phyloP scores from a whole-genome alignment of 768 basidiomycete species.

The Mycena belliarum region DNA sequence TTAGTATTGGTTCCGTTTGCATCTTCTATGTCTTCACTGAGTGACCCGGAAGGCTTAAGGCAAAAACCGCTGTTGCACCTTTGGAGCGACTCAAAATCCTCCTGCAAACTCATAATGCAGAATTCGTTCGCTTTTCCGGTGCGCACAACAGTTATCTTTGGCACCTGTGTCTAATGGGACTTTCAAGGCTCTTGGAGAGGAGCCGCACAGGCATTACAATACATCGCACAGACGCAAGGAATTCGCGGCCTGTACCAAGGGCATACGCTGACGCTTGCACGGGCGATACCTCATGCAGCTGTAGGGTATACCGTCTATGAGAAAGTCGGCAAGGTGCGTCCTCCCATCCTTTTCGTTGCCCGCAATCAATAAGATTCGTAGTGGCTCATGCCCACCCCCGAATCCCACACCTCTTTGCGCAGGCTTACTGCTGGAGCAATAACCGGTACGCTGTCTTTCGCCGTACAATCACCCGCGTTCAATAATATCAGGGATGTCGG shows the following conservation, averaged over 20 bases:
- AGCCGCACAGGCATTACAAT: slow-evolving; percentile 70
- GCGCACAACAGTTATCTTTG: slow-evolving; percentile 30
- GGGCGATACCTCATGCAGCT: slow-evolving; percentile 95
- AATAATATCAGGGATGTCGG: slow-evolving; percentile 63
- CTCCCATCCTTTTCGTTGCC: not conserved
- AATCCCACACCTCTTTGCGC: slow-evolving; percentile 72
- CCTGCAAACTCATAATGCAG: slow-evolving; percentile 95
- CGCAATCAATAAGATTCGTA: slow-evolving; percentile 4
- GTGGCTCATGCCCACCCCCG: slow-evolving; percentile 84
- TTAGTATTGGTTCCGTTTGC: slow-evolving; percentile 43
- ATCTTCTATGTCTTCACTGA: slow-evolving; percentile 12
- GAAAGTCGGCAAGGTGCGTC: slow-evolving; percentile 71
- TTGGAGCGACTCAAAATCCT: slow-evolving; percentile 98
- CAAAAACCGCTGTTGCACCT: slow-evolving; percentile 93
- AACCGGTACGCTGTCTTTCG: slow-evolving; percentile 59
- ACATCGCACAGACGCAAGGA: slow-evolving; percentile 72
- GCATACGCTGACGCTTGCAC: slow-evolving; percentile 90
- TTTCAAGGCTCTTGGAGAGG: slow-evolving; percentile 82
- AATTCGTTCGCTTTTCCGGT: slow-evolving; percentile 94
- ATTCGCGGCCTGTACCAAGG: slow-evolving; percentile 88
- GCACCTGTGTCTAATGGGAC: slow-evolving; percentile 19
- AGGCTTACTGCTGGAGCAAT: slow-evolving; percentile 87
- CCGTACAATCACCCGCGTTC: not conserved
- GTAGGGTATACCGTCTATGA: slow-evolving; percentile 98
- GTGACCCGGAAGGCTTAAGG: slow-evolving; percentile 46